phyloP scores from a whole-genome alignment of 148 eudicot genomes.

The Pharnaceum exiguum region DNA sequence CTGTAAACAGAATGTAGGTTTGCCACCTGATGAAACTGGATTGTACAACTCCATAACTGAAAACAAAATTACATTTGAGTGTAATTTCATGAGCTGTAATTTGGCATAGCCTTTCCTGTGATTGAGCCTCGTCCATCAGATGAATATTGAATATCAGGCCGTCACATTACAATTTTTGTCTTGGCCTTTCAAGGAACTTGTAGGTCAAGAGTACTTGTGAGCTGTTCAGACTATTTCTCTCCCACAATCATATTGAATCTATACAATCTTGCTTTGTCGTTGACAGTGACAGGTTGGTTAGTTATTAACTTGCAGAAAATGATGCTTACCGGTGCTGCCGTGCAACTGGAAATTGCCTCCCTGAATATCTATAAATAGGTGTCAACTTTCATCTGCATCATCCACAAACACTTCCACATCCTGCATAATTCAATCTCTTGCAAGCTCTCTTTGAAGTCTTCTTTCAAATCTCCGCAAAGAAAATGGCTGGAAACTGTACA shows the following conservation, averaged over 20 bases:
- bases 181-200: not conserved
- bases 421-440: not conserved
- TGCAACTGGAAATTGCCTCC: slow-evolving; percentile 11
- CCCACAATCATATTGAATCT: too few relatives aligned
- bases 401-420: slow-evolving; percentile 6
- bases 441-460: slow-evolving; percentile 1
- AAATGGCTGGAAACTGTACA: too few relatives aligned
- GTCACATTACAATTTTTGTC: not conserved
- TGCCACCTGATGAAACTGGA: too few relatives aligned
- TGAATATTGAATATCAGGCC: not conserved
- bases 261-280: too few relatives aligned
- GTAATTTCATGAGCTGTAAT: not conserved
- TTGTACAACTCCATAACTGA: too few relatives aligned
- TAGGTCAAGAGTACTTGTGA: not conserved
- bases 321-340: slow-evolving; percentile 8
- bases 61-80: not conserved
- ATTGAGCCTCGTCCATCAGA: too few relatives aligned
- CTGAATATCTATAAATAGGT: slow-evolving; percentile 16
- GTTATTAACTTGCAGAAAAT: slow-evolving; percentile 12
- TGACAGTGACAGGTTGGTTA: slow-evolving; percentile 13
- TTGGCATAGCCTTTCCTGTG: too few relatives aligned
- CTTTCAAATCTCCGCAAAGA: slow-evolving; percentile 6
- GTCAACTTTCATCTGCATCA: slow-evolving; percentile 14
- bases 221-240: not conserved
- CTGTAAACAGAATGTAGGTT: too few relatives aligned